phyloP scores from a whole-genome alignment of 1,284 basidiomycete genomes.

The Fomitopsis betulina region DNA sequence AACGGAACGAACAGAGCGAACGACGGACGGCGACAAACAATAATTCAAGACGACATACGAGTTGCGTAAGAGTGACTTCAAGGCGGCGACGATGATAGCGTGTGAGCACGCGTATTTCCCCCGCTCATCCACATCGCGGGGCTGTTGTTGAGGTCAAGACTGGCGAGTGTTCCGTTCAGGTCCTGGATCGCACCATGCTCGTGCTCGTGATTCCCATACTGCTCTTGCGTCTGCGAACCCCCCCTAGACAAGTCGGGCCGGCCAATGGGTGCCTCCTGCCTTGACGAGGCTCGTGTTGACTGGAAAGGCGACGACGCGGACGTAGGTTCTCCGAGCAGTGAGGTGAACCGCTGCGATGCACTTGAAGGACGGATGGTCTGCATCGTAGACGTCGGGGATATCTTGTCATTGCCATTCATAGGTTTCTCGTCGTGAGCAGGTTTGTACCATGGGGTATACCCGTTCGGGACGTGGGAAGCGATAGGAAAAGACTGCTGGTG shows the following conservation, averaged over 20 bases:
- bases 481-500: constrained; percentile 31
- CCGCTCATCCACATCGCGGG: constrained; percentile 17
- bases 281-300: constrained; percentile 35
- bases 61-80: constrained; percentile 11
- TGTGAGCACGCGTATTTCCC: constrained; percentile 15
- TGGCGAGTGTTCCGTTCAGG: constrained; percentile 72
- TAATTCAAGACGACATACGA: constrained; percentile 6
- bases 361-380: constrained; percentile 34
- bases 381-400: constrained; percentile 37
- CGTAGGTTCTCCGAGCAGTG: constrained; percentile 33
- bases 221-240: constrained; percentile 35
- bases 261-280: constrained; percentile 44
- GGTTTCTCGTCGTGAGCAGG: constrained; percentile 26
- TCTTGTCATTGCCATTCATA: constrained; percentile 29
- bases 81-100: constrained; percentile 14
- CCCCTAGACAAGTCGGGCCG: constrained; percentile 22
- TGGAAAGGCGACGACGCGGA: constrained; percentile 27
- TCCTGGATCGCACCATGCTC: constrained; percentile 58
- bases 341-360: constrained; percentile 38
- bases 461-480: constrained; percentile 38
- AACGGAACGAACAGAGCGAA: constrained; percentile 9
- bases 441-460: constrained; percentile 43
- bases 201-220: constrained; percentile 29
- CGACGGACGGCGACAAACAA: constrained; percentile 8
- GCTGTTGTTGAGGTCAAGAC: constrained; percentile 40